These are phyloP conservation scores for Eucalyptus cladocalyx DNA, from an alignment of 345 rosid genomes.

Conservation along the genomic window DNA sequence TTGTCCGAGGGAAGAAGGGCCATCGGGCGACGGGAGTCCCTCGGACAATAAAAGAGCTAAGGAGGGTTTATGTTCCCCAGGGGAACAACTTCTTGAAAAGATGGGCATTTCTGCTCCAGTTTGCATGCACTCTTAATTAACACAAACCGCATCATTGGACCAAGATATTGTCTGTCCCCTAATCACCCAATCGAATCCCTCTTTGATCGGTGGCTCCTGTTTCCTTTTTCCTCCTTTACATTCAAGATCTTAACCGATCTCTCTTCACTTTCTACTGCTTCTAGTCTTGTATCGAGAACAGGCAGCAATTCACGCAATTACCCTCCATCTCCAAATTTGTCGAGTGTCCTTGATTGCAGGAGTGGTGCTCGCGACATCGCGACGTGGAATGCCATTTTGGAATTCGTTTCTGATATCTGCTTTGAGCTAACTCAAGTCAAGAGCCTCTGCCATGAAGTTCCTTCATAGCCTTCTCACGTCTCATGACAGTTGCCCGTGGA, in stretches of 20 bases:
- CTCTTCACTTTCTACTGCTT: neutral
- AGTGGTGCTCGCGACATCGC: neutral
- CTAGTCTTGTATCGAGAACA: neutral
- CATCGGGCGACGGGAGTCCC: neutral
- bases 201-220: neutral
- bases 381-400: neutral
- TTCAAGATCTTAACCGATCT: neutral
- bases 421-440: neutral
- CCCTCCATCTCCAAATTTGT: neutral
- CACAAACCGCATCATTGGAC: neutral
- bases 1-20: neutral
- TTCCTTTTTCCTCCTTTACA: neutral
- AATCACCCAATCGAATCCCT: neutral
- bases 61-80: neutral
- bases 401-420: neutral
- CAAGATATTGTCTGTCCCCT: neutral
- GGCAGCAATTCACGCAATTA: neutral
- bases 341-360: neutral
- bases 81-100: conserved; percentile 2
- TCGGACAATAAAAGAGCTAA: neutral
- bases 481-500: neutral
- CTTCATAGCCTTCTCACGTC: neutral
- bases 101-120: neutral
- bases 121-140: neutral
- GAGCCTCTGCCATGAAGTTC: neutral